Base-by-base conservation (phyloP, 768 basidiomycete genomes). In the Trametes elegans region DNA sequence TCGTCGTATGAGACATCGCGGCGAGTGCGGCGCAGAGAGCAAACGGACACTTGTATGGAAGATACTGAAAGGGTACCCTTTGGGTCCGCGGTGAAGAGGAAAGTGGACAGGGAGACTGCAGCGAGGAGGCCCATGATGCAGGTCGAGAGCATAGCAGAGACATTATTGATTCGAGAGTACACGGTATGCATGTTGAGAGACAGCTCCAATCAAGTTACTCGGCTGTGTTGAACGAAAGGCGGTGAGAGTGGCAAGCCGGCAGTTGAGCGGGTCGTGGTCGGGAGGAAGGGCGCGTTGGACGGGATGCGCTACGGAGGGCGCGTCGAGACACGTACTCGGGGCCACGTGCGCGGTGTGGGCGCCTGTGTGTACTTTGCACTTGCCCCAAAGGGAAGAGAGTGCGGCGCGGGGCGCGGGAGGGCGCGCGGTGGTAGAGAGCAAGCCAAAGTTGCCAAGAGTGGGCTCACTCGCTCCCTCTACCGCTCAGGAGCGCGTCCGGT, bases 31-130 rank as follows among this genome's bases (percentile, higher is more conserved):
- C 13, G 49, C 24, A 47, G 36, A 42, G n/a, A 16, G 21, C 21
- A n/a, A 18, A 74, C 87, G 70, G 53, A 92, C 91, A 94, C 89
- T 79, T 90, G 88, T 41, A 94, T 72, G 5, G 83, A 80, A 7
- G 80, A 74, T 28, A 92, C 74, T 21, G 76, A 72, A 11, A 93
- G 54, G 14, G 74, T 72, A 19, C 84, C 87, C 43, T 78, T 76
- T 1, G 88, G 78, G 39, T 79, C 70, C 11, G 82, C 76, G 5
- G 74, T 77, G 66, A 89, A 81, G 35, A 88, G 51, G 58, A 90
- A 78, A 0, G 90, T 86, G 2, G 90, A 88, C 7, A 92, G 68
- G 0, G 93, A 82, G 47, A 95, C 82, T 57, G 82, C 78, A 0
- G 72, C 83, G 34, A 92, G 76, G 21, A 92, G 75, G 6, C 74